Conservation (phyloP, 106 monocot genomes). For the Dendrobium huoshanense region DNA sequence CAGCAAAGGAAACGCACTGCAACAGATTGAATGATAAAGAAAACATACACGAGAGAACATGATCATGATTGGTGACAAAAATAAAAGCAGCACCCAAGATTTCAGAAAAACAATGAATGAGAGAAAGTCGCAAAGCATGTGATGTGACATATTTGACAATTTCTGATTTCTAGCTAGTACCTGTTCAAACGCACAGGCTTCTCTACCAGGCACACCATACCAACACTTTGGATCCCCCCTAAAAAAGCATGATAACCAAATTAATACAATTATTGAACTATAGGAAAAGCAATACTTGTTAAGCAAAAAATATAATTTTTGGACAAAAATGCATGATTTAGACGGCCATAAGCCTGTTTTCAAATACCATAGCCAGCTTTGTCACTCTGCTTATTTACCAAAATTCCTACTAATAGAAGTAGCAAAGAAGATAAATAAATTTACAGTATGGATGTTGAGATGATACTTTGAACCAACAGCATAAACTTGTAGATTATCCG, state of each 20-base stretch:
- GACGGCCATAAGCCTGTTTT: background rate
- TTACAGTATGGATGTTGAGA: background rate
- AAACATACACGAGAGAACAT: background rate
- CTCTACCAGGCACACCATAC: constrained; percentile 80
- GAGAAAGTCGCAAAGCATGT: background rate
- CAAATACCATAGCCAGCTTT: background rate
- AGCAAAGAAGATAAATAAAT: background rate
- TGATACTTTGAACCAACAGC: background rate
- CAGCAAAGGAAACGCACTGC: background rate
- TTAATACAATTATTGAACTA: background rate
- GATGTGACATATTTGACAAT: background rate
- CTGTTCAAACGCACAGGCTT: constrained; percentile 81
- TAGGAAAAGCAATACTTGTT: background rate
- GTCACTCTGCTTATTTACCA: background rate
- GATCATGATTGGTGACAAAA: background rate
- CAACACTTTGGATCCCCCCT: constrained; percentile 93
- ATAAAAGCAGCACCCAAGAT: background rate
- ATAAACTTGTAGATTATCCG: background rate
- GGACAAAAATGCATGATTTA: background rate
- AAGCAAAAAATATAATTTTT: background rate
- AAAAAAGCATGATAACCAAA: constrained; percentile 19
- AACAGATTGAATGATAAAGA: background rate
- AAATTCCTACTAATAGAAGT: background rate
- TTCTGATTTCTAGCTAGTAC: constrained; percentile 22
- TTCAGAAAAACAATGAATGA: background rate